Evolutionary conservation across 495 filamentous ascomycete species (phyloP), one percentile per base, ranked within the genome.

Genomic region (Endocarpon pusillum): DNA sequence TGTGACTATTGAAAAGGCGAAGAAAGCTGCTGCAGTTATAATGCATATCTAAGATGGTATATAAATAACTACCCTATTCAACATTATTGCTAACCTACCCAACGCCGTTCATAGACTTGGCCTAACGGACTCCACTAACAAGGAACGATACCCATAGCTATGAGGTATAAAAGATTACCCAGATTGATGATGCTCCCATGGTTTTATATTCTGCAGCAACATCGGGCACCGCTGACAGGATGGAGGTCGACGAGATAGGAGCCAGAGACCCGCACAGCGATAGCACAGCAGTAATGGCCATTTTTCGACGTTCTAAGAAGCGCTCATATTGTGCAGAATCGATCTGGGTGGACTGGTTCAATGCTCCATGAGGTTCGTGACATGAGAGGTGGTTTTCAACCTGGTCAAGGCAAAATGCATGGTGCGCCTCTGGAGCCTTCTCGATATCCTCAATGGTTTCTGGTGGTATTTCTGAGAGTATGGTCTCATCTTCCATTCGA

Each of bases 151-250:
- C 75, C 78, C 77, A 81, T 81, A 41, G 72, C 73, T 0, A 74
- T 42, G 55, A 81, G 54, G 41, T 79, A 81, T 16, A 79, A 38
- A 2, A 75, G 75, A 55, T 81, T 83, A 40, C 63, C 67, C 14
- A 78, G 51, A 42, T 80, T 75, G 47, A 83, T 66, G 26, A 81
- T 64, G 67, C 64, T 4, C 70, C 75, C 0, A 64, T 73, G 4
- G 73, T 78, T 18, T 53, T 35, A 38, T 66, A 83, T 9, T 69
- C 69, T 8, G 43, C 50, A 3, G 74, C 74, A 3, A 83, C 65
- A 44, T 83, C 75, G 1, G 77, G 75, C 8, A 74, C 60, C 20
- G 74, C 78, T 5, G 76, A 62, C n/a, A 81, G 53, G 27, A 81
- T 73, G 0, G 71, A 71, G 0, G 76, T 81, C 21, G 66, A 74